phyloP scores from a whole-genome alignment of 495 filamentous ascomycete genomes.

The Rostrohypoxylon terebratum region DNA sequence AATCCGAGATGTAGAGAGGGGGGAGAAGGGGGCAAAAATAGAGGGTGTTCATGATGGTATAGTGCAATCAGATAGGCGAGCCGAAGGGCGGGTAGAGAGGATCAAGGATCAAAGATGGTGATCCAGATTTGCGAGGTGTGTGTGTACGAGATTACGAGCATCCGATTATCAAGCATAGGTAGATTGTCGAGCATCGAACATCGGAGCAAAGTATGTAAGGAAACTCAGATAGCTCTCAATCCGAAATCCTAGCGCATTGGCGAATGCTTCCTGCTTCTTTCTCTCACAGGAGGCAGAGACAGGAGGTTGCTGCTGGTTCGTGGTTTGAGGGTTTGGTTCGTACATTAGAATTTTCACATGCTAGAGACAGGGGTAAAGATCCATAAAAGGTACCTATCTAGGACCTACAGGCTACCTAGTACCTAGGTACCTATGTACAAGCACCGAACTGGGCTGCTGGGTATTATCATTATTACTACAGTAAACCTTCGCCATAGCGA shows the following conservation, averaged over 20 bases:
- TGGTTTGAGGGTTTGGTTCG: background rate
- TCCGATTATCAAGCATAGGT: background rate
- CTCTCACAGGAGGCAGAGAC: background rate
- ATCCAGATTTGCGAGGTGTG: background rate
- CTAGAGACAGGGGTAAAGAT: slow-evolving; percentile 38
- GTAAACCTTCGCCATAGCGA: no score
- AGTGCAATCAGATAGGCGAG: slow-evolving; percentile 27
- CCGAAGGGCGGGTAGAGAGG: slow-evolving; percentile 25
- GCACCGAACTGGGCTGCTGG: no score
- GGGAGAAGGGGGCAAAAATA: background rate
- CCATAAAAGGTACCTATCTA: background rate
- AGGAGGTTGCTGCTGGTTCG: background rate
- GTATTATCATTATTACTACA: no score
- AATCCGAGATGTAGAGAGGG: background rate
- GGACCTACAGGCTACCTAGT: no score
- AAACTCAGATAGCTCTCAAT: slow-evolving; percentile 26
- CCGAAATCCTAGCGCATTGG: background rate
- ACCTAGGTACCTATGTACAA: no score
- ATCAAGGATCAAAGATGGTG: slow-evolving; percentile 19
- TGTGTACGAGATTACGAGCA: background rate
- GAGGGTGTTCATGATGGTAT: background rate
- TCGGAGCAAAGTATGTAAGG: background rate
- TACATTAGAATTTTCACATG: slow-evolving; percentile 46
- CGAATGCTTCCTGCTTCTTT: background rate
- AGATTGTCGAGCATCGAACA: no score